Evolutionary conservation across 345 rosid species (phyloP).

Genomic region (Psidium friedrichsthalianum): DNA sequence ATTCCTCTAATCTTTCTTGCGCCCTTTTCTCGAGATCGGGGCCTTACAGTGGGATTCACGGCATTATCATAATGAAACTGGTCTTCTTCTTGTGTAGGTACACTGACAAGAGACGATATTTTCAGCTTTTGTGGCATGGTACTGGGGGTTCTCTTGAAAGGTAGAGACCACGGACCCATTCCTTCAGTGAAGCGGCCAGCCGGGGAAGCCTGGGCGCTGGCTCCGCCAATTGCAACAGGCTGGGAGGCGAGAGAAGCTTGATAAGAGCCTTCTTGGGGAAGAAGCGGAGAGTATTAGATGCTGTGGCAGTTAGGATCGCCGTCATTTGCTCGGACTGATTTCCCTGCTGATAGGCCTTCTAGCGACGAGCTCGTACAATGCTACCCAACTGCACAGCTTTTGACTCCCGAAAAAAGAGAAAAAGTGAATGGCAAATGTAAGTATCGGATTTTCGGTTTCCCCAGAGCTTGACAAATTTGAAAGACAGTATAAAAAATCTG

Average conservation of each 20-base stretch:
- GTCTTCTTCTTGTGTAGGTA: slow-evolving; percentile 31
- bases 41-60: too few relatives aligned
- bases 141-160: slow-evolving; percentile 72
- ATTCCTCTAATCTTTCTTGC: not conserved
- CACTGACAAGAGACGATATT: slow-evolving; percentile 74
- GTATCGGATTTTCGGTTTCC: not conserved
- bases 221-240: slow-evolving; percentile 77
- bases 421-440: not conserved
- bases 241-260: slow-evolving; percentile 82
- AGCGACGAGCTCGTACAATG: slow-evolving; percentile 91
- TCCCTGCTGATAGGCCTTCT: slow-evolving; percentile 83
- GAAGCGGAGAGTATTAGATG: slow-evolving; percentile 96
- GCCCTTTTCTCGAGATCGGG: not conserved
- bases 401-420: slow-evolving; percentile 5
- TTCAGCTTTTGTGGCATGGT: slow-evolving; percentile 97
- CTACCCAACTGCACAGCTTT: slow-evolving; percentile 93
- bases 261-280: slow-evolving; percentile 74
- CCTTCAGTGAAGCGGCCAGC: slow-evolving; percentile 41
- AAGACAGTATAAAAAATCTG: not conserved
- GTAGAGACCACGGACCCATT: slow-evolving; percentile 53
- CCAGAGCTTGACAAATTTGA: not conserved
- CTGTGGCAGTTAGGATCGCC: slow-evolving; percentile 85
- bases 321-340: slow-evolving; percentile 80
- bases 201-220: slow-evolving; percentile 71
- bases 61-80: not conserved